Evolutionary conservation across 768 basidiomycete species (phyloP), one percentile per base, ranked within the genome.

Genomic region (Hygrophorus pudorinus): DNA sequence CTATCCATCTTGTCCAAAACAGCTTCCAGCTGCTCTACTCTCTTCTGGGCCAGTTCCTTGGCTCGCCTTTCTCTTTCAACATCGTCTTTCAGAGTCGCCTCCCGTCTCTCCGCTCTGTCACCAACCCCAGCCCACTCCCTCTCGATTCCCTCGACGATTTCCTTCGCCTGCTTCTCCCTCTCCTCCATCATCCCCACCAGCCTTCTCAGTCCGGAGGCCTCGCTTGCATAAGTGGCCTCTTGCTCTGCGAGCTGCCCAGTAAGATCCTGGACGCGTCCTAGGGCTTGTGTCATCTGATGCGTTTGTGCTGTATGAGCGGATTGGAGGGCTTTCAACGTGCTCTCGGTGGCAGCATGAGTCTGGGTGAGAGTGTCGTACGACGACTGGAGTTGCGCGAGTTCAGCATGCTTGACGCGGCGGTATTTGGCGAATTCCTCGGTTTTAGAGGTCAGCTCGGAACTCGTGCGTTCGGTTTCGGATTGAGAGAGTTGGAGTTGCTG

Each of bases 151-250:
- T 89, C 82, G 0, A 97, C 81, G 42, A 90, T 78, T 16, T 76
- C 72, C 65, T 88, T 86, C 16, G 87, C 78, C 50, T 92, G 85
- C 42, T 80, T 78, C 58, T 92, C 90, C 30, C 92, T 75, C 45
- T 83, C 83, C 59, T 97, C 90, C 71, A 96, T 81, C 68, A 92
- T 76, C 5, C 73, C 65, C 9, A 92, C 81, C 13, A 96, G 68
- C 24, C 90, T 73, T 46, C 77, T 75, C 51, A 92, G 63, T 10
- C 79, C 76, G 32, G 73, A 78, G 2, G 81, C 79, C 58, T 97
- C 92, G 46, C 72, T 76, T 0, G 82, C 72, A 58, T 88, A 93
- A 1, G 79, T 79, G 1, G 82, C 79, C 53, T 94, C 90, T 53
- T 88, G 84, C 53, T 88, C 86, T 2, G 87, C 90, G 10, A 92